A percentile compares a stretch with the other conserved stretches of the same genome.
Evolutionary conservation across 164 flowering plant genomes (phyloP).

Genomic region (Dillenia turbinata): DNA sequence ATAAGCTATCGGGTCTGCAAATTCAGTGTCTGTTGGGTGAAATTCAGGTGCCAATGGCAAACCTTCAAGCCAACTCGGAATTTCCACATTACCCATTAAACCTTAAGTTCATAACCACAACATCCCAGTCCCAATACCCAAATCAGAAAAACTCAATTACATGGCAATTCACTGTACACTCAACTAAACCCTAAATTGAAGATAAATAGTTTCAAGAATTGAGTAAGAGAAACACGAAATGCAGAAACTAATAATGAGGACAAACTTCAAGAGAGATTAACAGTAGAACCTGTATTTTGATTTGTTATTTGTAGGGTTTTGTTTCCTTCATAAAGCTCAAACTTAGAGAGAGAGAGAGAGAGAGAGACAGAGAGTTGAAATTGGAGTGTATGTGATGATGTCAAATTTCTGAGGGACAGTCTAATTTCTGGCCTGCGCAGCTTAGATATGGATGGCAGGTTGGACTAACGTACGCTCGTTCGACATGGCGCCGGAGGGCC

Average conservation of each 20-base stretch:
- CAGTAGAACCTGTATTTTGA: slow-evolving; percentile 22
- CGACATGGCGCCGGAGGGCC: background rate
- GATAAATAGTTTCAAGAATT: background rate
- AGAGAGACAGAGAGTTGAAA: slow-evolving; percentile 1
- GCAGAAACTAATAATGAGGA: slow-evolving; percentile 3
- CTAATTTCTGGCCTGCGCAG: slow-evolving; percentile 8
- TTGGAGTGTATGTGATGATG: background rate
- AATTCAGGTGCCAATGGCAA: slow-evolving; percentile 91
- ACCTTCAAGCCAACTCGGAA: slow-evolving; percentile 74
- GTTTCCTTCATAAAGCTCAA: slow-evolving; percentile 2
- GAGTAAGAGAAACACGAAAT: background rate
- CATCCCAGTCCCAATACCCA: background rate
- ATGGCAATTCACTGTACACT: background rate
- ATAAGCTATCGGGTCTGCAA: slow-evolving; percentile 96
- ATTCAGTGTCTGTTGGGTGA: slow-evolving; percentile 88
- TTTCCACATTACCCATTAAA: slow-evolving; percentile 62
- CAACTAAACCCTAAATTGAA: slow-evolving; percentile 12
- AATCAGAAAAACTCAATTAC: background rate
- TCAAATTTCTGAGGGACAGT: slow-evolving; percentile 15
- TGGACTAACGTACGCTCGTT: slow-evolving; percentile 6
- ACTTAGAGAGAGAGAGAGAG: slow-evolving; percentile 1
- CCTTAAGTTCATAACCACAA: slow-evolving; percentile 11
- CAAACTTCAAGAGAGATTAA: background rate
- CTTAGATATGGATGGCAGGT: background rate
- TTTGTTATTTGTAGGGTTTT: slow-evolving; percentile 3